Conservation (phyloP, 169 alveolate genomes). For the Plasmodium fragile region DNA sequence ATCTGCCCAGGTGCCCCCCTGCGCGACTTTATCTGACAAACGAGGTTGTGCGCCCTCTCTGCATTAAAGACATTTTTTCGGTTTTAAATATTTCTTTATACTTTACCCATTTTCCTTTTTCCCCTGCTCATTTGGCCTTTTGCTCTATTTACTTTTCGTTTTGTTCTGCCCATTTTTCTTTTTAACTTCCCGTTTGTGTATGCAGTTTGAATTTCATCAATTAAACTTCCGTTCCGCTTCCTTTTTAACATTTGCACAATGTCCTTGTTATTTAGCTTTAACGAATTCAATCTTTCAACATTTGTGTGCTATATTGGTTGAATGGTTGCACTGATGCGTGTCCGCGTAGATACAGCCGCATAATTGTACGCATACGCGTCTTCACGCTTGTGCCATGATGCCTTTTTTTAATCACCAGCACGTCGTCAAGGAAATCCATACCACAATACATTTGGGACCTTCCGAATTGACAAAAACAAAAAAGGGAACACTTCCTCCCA, state of each 20-base stretch:
- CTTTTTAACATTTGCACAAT: not conserved
- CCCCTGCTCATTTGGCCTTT: not conserved
- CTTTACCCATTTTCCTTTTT: not conserved
- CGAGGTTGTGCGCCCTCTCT: not conserved
- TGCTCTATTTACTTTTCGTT: not conserved
- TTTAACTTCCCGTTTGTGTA: not conserved
- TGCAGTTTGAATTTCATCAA: not conserved
- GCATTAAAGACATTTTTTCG: slow-evolving; percentile 10
- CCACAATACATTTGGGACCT: not conserved
- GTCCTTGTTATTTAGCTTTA: not conserved
- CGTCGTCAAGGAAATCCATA: not conserved
- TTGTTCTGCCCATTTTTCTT: not conserved
- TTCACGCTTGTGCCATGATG: not conserved
- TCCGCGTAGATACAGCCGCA: not conserved
- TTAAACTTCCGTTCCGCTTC: not conserved
- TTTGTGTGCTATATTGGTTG: not conserved
- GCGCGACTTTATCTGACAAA: not conserved
- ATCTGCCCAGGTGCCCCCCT: not conserved
- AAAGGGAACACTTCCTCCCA: not conserved
- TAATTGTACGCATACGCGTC: not conserved
- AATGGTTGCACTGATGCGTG: not conserved
- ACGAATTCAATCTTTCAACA: not conserved
- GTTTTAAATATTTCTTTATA: not conserved
- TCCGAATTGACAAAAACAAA: not conserved
- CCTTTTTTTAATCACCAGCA: not conserved